phyloP scores from a whole-genome alignment of 2,329 filamentous ascomycete species.

The Xylariaceae sp. region DNA sequence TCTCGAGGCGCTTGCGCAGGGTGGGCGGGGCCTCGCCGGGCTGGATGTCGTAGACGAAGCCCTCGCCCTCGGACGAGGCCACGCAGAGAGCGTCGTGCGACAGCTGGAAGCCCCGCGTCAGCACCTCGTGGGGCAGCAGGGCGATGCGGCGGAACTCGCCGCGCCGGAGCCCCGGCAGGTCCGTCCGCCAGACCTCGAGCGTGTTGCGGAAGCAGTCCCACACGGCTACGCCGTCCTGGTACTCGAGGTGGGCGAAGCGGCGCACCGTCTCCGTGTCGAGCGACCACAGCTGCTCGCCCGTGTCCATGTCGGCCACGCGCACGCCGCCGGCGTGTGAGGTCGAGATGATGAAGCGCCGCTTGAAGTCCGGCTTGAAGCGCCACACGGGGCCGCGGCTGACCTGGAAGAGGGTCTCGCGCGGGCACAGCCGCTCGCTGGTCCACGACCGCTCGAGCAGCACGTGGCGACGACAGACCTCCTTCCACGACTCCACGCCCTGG shows the following conservation, averaged over 20 bases:
- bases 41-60: slow-evolving; percentile 36
- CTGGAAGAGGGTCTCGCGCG: slow-evolving; percentile 31
- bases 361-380: slow-evolving; percentile 38
- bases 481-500: slow-evolving; percentile 30
- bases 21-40: slow-evolving; percentile 20
- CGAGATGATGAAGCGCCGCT: slow-evolving; percentile 35
- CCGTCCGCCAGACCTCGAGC: slow-evolving; percentile 36
- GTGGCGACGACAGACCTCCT: slow-evolving; percentile 35
- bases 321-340: slow-evolving; percentile 37
- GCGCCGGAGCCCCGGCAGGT: slow-evolving; percentile 23
- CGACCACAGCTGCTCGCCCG: slow-evolving; percentile 30
- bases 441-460: slow-evolving; percentile 31
- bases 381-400: slow-evolving; percentile 33
- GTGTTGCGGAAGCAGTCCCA: slow-evolving; percentile 36
- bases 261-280: slow-evolving; percentile 26
- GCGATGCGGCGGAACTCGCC: slow-evolving; percentile 33
- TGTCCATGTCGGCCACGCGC: slow-evolving; percentile 38
- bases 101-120: slow-evolving; percentile 38
- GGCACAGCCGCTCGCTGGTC: slow-evolving; percentile 24
- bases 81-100: slow-evolving; percentile 36
- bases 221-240: slow-evolving; percentile 36
- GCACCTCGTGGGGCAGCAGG: slow-evolving; percentile 31
- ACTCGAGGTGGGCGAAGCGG: slow-evolving; percentile 38
- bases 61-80: slow-evolving; percentile 33
- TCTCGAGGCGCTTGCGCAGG: slow-evolving; percentile 27